phyloP scores from a whole-genome alignment of 768 basidiomycete species.

The Boletus rubropictus region DNA sequence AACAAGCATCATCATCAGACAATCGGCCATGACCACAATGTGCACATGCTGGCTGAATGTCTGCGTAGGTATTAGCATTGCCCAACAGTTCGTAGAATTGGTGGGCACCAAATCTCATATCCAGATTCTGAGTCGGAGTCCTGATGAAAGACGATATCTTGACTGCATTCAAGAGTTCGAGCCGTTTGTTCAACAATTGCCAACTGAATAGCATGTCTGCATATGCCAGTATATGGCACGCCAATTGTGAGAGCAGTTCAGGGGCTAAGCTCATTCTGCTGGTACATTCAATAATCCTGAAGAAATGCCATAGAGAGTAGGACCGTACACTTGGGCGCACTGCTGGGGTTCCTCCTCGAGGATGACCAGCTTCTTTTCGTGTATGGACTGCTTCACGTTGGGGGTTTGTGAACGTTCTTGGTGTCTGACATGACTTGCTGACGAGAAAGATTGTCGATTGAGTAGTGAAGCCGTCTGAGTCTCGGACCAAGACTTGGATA shows the following conservation, averaged over 20 bases:
- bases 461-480: constrained; percentile 27
- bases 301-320: neutral
- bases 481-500: constrained; percentile 59
- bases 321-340: constrained; percentile 10
- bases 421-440: constrained; percentile 36
- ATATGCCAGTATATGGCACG: constrained; percentile 60
- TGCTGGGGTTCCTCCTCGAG: constrained; percentile 24
- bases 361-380: constrained; percentile 38
- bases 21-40: constrained; percentile 36
- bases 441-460: constrained; percentile 34
- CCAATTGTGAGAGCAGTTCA: constrained; percentile 37
- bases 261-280: constrained; percentile 12
- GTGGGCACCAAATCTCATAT: constrained; percentile 32
- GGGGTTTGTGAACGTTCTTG: constrained; percentile 40
- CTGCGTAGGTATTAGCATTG: constrained; percentile 25
- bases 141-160: constrained; percentile 27
- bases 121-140: constrained; percentile 26
- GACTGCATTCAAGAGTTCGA: constrained; percentile 69
- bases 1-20: constrained; percentile 36
- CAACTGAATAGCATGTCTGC: constrained; percentile 73
- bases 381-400: constrained; percentile 24
- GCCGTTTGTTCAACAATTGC: constrained; percentile 63
- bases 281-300: neutral
- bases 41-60: constrained; percentile 44
- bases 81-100: neutral